These are phyloP conservation scores for Thraustotheca clavata DNA, from an alignment of 352 stramenopile species.

Conservation along the genomic window DNA sequence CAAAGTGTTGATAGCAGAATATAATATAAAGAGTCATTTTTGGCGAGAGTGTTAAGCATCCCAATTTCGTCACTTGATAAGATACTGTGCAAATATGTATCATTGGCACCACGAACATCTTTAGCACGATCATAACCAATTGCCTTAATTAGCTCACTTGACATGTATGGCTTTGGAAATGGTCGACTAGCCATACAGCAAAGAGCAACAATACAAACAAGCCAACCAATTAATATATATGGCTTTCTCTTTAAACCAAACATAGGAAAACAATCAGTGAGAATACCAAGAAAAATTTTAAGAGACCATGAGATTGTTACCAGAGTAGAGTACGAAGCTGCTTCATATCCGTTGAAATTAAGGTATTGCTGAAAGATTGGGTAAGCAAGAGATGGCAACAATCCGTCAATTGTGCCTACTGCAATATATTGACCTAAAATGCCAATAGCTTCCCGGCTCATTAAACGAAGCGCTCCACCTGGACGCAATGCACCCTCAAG, in stretches of 20 bases:
- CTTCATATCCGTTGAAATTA: constrained; percentile 21
- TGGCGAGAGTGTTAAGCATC: constrained; percentile 26
- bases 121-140: background rate
- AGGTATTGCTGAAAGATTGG: constrained; percentile 29
- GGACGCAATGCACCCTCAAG: constrained; percentile 24
- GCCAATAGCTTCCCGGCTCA: constrained; percentile 32
- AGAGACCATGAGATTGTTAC: constrained; percentile 24
- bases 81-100: background rate
- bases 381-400: constrained; percentile 28
- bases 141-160: background rate
- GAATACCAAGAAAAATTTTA: constrained; percentile 33
- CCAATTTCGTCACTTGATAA: background rate
- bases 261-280: constrained; percentile 36
- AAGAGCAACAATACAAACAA: constrained; percentile 29
- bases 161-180: constrained; percentile 30
- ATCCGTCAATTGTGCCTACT: constrained; percentile 27
- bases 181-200: constrained; percentile 32
- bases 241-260: constrained; percentile 32
- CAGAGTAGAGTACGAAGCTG: constrained; percentile 17
- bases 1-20: constrained; percentile 57
- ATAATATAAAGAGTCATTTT: constrained; percentile 23
- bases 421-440: constrained; percentile 43
- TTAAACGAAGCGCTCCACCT: constrained; percentile 23
- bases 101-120: background rate
- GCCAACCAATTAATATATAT: constrained; percentile 38